Percentiles rank a stretch among this genome's conserved stretches.
These are phyloP conservation scores for Senna siamea DNA, from an alignment of 306 rosid genomes.

Conservation along the genomic window DNA sequence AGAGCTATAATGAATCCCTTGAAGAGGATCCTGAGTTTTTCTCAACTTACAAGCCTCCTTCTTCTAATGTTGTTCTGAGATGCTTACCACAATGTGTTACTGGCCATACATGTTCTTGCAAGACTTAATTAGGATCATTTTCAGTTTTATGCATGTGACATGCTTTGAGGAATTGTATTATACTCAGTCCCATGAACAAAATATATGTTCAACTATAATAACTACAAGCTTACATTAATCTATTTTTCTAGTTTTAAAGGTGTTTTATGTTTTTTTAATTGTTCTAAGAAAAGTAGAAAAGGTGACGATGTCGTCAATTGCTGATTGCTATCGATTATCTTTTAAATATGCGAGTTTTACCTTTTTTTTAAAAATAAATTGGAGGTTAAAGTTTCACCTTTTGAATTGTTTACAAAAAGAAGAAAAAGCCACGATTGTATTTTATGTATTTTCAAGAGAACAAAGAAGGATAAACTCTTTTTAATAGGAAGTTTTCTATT, in stretches of 20 bases:
- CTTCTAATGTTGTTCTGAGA: conserved; percentile 37
- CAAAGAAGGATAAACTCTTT: no score
- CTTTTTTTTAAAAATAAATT: background rate
- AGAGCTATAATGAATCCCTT: conserved; percentile 62
- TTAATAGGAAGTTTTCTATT: no score
- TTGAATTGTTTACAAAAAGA: background rate
- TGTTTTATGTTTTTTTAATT: no score
- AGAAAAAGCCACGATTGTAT: no score
- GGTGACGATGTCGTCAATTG: background rate
- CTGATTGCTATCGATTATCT: background rate
- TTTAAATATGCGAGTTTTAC: background rate
- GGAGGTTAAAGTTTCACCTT: background rate
- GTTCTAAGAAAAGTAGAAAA: background rate
- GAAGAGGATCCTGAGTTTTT: conserved; percentile 80
- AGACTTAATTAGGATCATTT: conserved; percentile 34
- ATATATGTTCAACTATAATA: conserved; percentile 4
- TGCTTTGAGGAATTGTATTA: background rate
- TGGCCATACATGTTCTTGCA: conserved; percentile 41
- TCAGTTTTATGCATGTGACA: no score
- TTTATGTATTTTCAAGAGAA: no score
- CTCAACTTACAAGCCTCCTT: conserved; percentile 56
- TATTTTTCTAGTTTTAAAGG: background rate
- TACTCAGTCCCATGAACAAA: conserved; percentile 22
- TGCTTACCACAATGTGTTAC: conserved; percentile 64
- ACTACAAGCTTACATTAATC: background rate